Evolutionary conservation across 2,329 filamentous ascomycete genomes (phyloP).

Genomic region (Rugonectria rugulosa): DNA sequence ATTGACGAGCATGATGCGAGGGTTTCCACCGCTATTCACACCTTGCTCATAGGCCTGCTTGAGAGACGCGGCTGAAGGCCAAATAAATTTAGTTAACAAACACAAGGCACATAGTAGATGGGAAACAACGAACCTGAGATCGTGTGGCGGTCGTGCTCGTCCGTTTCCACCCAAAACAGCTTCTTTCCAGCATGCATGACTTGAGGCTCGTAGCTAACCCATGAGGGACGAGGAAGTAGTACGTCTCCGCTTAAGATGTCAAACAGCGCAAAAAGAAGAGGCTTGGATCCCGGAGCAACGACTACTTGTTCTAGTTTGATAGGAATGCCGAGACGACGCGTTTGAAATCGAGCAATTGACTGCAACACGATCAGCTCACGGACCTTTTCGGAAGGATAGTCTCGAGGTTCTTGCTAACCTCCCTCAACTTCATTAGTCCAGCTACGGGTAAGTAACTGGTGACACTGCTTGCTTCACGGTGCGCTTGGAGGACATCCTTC

Average conservation of each 20-base stretch:
- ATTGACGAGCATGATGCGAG: neutral
- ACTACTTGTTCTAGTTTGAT: neutral
- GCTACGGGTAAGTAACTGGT: conserved; percentile 15
- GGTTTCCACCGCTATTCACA: neutral
- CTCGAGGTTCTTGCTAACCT: conserved; percentile 7
- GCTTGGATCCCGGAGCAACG: conserved; percentile 5
- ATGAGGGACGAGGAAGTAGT: conserved; percentile 4
- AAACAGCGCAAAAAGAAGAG: conserved; percentile 7
- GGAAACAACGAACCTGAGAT: neutral
- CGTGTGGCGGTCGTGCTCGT: conserved; percentile 7
- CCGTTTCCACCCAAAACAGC: conserved; percentile 7
- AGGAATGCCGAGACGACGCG: neutral
- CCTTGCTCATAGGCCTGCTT: no score
- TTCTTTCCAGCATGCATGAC: conserved; percentile 6
- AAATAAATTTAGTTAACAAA: neutral
- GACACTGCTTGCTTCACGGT: conserved; percentile 10
- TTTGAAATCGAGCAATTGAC: conserved; percentile 9
- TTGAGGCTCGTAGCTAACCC: conserved; percentile 12
- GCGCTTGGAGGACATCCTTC: conserved; percentile 6
- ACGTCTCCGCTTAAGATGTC: conserved; percentile 7
- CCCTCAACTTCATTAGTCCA: conserved; percentile 10
- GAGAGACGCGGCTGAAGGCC: no score
- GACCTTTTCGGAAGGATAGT: neutral
- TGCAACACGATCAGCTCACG: neutral
- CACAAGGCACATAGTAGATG: no score